Conservation (phyloP, 192 early-diverging fungal genomes). For the Chytriomyces confervae region DNA sequence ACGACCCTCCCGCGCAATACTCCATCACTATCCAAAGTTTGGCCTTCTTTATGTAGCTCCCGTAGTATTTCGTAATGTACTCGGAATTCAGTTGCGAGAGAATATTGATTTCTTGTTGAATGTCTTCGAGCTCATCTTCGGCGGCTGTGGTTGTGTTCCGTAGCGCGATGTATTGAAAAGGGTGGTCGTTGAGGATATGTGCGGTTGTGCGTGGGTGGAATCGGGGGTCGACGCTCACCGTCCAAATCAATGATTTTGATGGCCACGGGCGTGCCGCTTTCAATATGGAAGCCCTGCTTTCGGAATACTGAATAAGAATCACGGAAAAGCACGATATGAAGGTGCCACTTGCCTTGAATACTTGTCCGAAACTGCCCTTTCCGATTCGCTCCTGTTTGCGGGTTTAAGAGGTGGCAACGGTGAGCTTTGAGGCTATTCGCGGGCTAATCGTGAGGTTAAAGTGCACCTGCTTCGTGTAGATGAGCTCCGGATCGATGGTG, state of each 20-base stretch:
- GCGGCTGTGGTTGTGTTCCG: slow-evolving; percentile 55
- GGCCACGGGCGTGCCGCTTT: slow-evolving; percentile 77
- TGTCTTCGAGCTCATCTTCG: slow-evolving; percentile 99
- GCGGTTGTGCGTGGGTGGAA: not conserved
- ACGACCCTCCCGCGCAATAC: slow-evolving; percentile 93
- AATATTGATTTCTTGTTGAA: slow-evolving; percentile 96
- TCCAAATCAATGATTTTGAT: slow-evolving; percentile 99
- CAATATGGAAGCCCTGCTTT: slow-evolving; percentile 66
- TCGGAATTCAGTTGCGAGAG: slow-evolving; percentile 90
- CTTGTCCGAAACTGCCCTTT: slow-evolving; percentile 60
- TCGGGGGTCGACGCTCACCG: slow-evolving; percentile 32
- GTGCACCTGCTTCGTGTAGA: slow-evolving; percentile 19
- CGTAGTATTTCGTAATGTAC: slow-evolving; percentile 89
- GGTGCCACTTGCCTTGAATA: slow-evolving; percentile 39
- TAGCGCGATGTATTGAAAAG: not conserved
- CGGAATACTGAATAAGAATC: too few relatives aligned
- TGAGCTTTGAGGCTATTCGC: not conserved
- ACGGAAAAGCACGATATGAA: not conserved
- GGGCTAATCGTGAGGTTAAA: not conserved
- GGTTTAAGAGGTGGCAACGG: not conserved
- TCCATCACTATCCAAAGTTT: slow-evolving; percentile 98
- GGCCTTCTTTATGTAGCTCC: slow-evolving; percentile 86
- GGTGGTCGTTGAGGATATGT: not conserved
- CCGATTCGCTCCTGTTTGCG: slow-evolving; percentile 27
- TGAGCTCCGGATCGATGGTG: slow-evolving; percentile 16